These are phyloP conservation scores for Naganishia sp. DNA, from an alignment of 1,284 basidiomycete species.

Conservation along the genomic window DNA sequence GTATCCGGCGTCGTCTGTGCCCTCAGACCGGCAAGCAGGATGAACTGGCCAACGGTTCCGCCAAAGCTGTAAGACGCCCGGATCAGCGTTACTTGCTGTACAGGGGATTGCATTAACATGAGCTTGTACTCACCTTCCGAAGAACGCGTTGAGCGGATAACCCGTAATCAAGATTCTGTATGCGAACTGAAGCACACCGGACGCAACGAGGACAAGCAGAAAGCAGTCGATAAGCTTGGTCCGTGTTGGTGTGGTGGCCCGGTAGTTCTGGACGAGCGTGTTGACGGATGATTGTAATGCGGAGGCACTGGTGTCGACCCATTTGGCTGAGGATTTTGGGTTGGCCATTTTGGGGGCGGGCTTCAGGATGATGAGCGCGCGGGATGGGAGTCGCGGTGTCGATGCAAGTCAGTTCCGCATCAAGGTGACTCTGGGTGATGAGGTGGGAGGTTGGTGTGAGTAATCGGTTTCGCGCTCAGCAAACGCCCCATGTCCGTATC, in stretches of 20 bases:
- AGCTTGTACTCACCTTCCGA: slow-evolving; percentile 73
- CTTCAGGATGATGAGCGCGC: neutral
- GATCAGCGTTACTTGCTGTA: neutral
- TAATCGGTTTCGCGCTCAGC: neutral
- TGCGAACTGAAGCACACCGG: slow-evolving; percentile 84
- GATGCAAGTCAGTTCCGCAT: no score
- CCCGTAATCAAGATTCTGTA: slow-evolving; percentile 90
- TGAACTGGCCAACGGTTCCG: slow-evolving; percentile 94
- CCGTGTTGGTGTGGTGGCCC: slow-evolving; percentile 71
- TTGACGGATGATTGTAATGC: slow-evolving; percentile 21
- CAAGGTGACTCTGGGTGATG: neutral
- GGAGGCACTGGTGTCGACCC: slow-evolving; percentile 10
- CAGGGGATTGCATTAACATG: neutral
- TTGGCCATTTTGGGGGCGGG: slow-evolving; percentile 3
- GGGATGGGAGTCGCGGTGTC: no score
- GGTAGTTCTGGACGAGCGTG: slow-evolving; percentile 60
- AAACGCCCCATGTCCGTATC: slow-evolving; percentile 4
- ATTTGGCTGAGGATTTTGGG: neutral
- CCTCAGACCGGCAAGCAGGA: slow-evolving; percentile 85
- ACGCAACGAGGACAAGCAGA: slow-evolving; percentile 86
- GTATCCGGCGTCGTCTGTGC: slow-evolving; percentile 80
- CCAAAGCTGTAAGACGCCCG: slow-evolving; percentile 67
- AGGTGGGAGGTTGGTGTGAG: slow-evolving; percentile 5
- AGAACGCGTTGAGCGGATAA: slow-evolving; percentile 96
- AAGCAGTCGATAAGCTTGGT: slow-evolving; percentile 94